These are phyloP conservation scores for Helenozyma baotianmanensis DNA, from an alignment of 805 yeast species.

Conservation along the genomic window DNA sequence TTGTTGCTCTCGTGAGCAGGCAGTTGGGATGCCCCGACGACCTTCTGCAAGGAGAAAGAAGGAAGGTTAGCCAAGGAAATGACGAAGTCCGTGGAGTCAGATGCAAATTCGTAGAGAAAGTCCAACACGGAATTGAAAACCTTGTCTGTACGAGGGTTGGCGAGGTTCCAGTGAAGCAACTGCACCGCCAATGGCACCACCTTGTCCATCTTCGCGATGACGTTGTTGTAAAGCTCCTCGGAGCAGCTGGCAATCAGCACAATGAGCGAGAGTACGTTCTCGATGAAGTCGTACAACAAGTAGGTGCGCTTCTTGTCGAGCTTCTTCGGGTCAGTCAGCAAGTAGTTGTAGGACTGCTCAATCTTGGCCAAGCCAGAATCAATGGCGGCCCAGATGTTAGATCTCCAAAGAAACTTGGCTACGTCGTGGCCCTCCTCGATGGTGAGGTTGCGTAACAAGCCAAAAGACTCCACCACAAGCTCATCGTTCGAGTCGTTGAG, in stretches of 20 bases:
- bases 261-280: constrained; percentile 65
- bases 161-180: constrained; percentile 32
- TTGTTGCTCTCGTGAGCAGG: constrained; percentile 17
- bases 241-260: constrained; percentile 64
- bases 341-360: constrained; percentile 42
- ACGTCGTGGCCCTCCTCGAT: constrained; percentile 87
- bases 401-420: constrained; percentile 70
- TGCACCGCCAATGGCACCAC: constrained; percentile 35
- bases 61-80: constrained; percentile 18
- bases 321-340: constrained; percentile 22
- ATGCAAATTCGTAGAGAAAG: constrained; percentile 54
- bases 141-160: constrained; percentile 31
- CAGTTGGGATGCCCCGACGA: constrained; percentile 16
- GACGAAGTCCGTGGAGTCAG: constrained; percentile 55
- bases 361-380: constrained; percentile 49
- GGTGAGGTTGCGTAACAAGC: constrained; percentile 72
- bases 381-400: constrained; percentile 65
- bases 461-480: constrained; percentile 74
- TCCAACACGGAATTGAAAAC: constrained; percentile 53
- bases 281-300: constrained; percentile 61
- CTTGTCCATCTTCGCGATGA: constrained; percentile 42
- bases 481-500: constrained; percentile 67
- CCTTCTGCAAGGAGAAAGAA: constrained; percentile 14
- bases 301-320: constrained; percentile 22
- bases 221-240: constrained; percentile 42